Percentiles rank a stretch among this genome's conserved stretches.
Conservation (phyloP, 2,329 filamentous ascomycete species). For the Fusarium caatingaense region DNA sequence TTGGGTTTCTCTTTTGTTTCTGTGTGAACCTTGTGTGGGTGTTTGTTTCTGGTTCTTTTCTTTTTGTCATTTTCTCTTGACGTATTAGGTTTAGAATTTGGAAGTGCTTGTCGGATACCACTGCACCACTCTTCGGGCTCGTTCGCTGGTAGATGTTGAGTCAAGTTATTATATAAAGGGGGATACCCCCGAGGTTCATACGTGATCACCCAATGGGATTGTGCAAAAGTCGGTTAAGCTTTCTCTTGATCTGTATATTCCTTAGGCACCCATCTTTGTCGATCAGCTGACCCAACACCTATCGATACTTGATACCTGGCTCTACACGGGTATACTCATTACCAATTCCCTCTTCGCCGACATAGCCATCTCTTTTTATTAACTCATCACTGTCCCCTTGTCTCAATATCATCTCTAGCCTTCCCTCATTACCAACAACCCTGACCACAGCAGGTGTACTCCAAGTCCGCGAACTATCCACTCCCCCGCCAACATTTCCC, state of each 20-base stretch:
- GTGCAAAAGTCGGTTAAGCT: not conserved
- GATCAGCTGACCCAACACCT: not conserved
- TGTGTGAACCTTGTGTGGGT: not conserved
- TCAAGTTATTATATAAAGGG: not conserved
- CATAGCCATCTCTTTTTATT: not conserved
- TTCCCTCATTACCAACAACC: not conserved
- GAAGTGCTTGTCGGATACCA: not conserved
- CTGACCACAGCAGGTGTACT: not conserved
- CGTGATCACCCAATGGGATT: not conserved
- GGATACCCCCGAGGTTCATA: not conserved
- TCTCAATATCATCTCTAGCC: not conserved
- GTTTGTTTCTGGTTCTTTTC: not conserved
- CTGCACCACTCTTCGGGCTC: not conserved
- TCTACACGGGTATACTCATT: not conserved
- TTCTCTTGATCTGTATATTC: not conserved
- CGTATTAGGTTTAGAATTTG: not conserved
- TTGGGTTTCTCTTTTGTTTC: not conserved
- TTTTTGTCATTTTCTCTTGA: not conserved
- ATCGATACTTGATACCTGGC: not conserved
- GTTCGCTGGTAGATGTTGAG: not conserved
- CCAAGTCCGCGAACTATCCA: conserved; percentile 3
- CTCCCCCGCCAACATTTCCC: not conserved
- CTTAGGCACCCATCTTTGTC: not conserved
- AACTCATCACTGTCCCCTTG: not conserved
- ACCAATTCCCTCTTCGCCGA: not conserved